A percentile compares a stretch with the other conserved stretches of the same genome.
Evolutionary conservation across 768 basidiomycete species (phyloP).

Genomic region (Lentinula sp.): DNA sequence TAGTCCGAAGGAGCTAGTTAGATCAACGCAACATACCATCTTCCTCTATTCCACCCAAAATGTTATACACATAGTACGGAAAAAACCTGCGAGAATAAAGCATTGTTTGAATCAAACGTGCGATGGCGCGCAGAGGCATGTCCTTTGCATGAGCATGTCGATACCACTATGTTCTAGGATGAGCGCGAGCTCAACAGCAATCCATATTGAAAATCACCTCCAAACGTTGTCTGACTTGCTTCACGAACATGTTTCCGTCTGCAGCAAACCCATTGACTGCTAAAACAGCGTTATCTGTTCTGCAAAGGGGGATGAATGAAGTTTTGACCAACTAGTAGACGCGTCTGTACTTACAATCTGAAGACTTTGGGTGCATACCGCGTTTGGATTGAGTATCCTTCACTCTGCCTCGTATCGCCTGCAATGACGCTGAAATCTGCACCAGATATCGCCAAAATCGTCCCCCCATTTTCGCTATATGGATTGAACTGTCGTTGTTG

Average conservation of each 20-base stretch:
- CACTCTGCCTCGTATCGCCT: conserved; percentile 93
- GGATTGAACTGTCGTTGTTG: conserved; percentile 75
- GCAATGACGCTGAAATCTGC: conserved; percentile 92
- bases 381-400: conserved; percentile 98
- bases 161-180: conserved; percentile 69
- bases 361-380: conserved; percentile 96
- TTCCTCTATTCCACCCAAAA: conserved; percentile 93
- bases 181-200: conserved; percentile 1
- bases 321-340: neutral
- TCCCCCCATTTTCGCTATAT: conserved; percentile 91
- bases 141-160: conserved; percentile 94
- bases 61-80: conserved; percentile 97
- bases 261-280: conserved; percentile 97
- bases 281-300: conserved; percentile 88
- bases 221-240: conserved; percentile 90
- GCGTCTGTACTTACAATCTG: conserved; percentile 58
- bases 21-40: conserved; percentile 61
- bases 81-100: conserved; percentile 95
- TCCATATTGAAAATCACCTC: conserved; percentile 55
- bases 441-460: conserved; percentile 94
- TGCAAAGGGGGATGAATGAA: conserved; percentile 21
- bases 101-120: conserved; percentile 98
- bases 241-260: conserved; percentile 97
- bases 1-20: conserved; percentile 7
- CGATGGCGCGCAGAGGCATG: conserved; percentile 95